A percentile compares a stretch with the other conserved stretches of the same genome.
Conservation (phyloP, 495 filamentous ascomycete species). For the Neurospora sp. region DNA sequence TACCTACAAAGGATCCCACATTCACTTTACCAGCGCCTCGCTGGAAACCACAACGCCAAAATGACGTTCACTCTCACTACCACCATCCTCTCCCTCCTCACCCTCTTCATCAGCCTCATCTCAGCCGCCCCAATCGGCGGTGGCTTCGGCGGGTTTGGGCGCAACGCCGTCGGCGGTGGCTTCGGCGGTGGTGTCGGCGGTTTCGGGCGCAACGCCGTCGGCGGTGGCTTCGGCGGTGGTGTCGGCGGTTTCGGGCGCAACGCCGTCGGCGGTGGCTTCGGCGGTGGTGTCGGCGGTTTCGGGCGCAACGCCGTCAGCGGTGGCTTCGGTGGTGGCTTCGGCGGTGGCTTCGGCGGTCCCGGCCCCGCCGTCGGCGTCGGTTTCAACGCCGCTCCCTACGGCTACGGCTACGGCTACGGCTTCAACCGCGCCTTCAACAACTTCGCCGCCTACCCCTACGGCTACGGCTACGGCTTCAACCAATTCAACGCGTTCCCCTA, state of each 20-base stretch:
- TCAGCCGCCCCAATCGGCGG: neutral
- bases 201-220: neutral
- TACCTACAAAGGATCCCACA: neutral
- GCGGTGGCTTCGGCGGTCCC: slow-evolving; percentile 34
- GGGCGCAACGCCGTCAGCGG: neutral
- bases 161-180: neutral
- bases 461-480: neutral
- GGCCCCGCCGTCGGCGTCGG: neutral
- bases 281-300: slow-evolving; percentile 34
- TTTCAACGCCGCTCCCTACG: neutral
- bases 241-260: neutral
- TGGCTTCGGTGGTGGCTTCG: slow-evolving; percentile 13
- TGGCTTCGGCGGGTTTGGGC: neutral
- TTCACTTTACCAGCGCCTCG: neutral
- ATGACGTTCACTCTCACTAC: neutral
- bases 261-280: neutral
- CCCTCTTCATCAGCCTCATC: neutral
- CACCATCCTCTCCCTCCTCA: neutral
- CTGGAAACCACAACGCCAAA: neutral
- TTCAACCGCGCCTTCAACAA: neutral
- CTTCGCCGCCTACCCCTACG: neutral
- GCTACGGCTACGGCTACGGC: neutral
- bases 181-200: neutral
- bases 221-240: neutral
- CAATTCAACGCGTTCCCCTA: neutral